phyloP scores from a whole-genome alignment of 2,329 filamentous ascomycete species.

The Colletotrichum eremochloae region DNA sequence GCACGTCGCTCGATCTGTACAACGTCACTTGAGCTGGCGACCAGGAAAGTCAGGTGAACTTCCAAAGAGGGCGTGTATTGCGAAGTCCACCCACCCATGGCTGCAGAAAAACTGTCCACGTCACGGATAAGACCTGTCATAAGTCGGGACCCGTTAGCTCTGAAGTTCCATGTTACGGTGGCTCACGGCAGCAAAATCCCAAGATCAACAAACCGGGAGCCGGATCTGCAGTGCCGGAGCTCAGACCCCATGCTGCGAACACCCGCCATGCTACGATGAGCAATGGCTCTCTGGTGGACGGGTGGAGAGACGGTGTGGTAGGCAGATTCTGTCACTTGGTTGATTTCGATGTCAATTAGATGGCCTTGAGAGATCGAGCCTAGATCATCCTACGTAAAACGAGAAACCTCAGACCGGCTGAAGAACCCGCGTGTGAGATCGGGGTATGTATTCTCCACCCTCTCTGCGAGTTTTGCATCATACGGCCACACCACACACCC shows the following conservation, averaged over 20 bases:
- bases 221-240: background rate
- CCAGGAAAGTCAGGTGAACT: background rate
- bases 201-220: background rate
- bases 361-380: background rate
- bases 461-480: background rate
- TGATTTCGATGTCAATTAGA: background rate
- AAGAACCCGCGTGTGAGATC: background rate
- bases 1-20: background rate
- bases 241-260: background rate
- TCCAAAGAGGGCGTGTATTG: background rate
- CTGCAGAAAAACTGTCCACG: background rate
- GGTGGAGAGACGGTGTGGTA: background rate
- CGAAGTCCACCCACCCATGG: background rate
- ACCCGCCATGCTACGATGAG: background rate
- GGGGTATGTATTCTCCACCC: background rate
- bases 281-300: background rate
- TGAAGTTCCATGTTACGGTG: background rate
- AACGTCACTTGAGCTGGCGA: background rate
- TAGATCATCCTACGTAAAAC: conserved; percentile 1
- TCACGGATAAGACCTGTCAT: conserved; percentile 7
- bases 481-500: background rate
- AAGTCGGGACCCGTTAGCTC: background rate
- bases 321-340: background rate
- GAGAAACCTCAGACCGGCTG: background rate
- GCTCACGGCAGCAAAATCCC: background rate